These are phyloP conservation scores for Paraurostyla sp. DNA, from an alignment of 73 alveolate genomes.

Conservation along the genomic window DNA sequence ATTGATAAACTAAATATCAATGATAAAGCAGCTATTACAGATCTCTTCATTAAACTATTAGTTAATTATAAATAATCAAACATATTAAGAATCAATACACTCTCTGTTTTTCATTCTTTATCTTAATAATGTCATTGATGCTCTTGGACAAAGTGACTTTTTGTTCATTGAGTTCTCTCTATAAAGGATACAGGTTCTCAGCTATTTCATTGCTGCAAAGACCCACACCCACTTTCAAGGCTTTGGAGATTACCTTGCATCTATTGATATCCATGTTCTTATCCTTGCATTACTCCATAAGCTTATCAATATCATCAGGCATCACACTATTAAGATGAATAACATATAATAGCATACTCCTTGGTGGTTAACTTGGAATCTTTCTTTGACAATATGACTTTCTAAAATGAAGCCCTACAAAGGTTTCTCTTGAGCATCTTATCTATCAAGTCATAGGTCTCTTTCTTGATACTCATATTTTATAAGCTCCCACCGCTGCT, in stretches of 20 bases:
- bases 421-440: slow-evolving; percentile 10
- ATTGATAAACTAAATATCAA: no score
- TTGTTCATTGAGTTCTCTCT: slow-evolving; percentile 19
- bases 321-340: not conserved
- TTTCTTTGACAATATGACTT: slow-evolving; percentile 10
- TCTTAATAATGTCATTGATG: slow-evolving; percentile 9
- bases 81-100: not conserved
- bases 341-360: slow-evolving; percentile 6
- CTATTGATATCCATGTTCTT: slow-evolving; percentile 24
- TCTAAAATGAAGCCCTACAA: slow-evolving; percentile 2
- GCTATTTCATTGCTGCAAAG: slow-evolving; percentile 22
- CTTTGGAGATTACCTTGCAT: slow-evolving; percentile 1
- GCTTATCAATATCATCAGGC: slow-evolving; percentile 24
- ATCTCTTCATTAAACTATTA: no score
- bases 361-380: slow-evolving; percentile 19
- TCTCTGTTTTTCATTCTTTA: slow-evolving; percentile 9
- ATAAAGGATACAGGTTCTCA: slow-evolving; percentile 4
- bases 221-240: slow-evolving; percentile 32
- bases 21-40: no score
- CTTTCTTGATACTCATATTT: not conserved
- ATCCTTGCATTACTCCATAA: not conserved
- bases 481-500: not conserved
- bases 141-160: not conserved
- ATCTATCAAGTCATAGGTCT: slow-evolving; percentile 42
- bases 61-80: no score